These are phyloP conservation scores for Cladosporium phlei DNA, from an alignment of 2,329 filamentous ascomycete species.

Conservation along the genomic window DNA sequence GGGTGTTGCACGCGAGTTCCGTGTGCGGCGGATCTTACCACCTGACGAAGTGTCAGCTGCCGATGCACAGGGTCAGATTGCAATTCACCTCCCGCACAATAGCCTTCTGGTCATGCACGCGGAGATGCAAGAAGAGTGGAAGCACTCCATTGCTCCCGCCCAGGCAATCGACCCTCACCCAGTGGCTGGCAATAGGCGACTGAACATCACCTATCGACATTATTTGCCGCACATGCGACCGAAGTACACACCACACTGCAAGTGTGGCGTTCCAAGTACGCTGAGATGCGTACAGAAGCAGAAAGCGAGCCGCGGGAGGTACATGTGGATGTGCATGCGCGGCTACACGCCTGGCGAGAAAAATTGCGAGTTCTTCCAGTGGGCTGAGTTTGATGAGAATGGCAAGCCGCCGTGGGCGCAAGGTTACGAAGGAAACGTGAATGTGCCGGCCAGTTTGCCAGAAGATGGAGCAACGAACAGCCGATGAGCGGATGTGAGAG, in stretches of 20 bases:
- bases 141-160: constrained; percentile 76
- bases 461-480: no score
- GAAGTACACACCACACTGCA: constrained; percentile 69
- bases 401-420: constrained; percentile 66
- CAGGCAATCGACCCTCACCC: constrained; percentile 79
- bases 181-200: constrained; percentile 69
- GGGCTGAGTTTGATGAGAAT: constrained; percentile 82
- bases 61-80: constrained; percentile 76
- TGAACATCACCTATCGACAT: constrained; percentile 91
- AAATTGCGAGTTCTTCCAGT: constrained; percentile 71
- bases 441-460: constrained; percentile 18
- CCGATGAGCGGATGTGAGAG: no score
- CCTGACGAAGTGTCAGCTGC: constrained; percentile 39
- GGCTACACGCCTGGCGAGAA: constrained; percentile 63
- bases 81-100: constrained; percentile 91
- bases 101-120: constrained; percentile 93
- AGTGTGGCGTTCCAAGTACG: constrained; percentile 63
- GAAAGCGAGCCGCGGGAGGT: constrained; percentile 68
- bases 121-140: constrained; percentile 97
- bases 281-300: constrained; percentile 76
- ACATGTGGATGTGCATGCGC: constrained; percentile 92
- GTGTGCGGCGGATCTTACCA: constrained; percentile 71
- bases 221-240: constrained; percentile 77
- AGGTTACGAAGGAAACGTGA: constrained; percentile 30
- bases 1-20: constrained; percentile 89